Evolutionary conservation across 2,329 filamentous ascomycete species (phyloP), one percentile per base, ranked within the genome.

Genomic region (Colletotrichum zoysiae): DNA sequence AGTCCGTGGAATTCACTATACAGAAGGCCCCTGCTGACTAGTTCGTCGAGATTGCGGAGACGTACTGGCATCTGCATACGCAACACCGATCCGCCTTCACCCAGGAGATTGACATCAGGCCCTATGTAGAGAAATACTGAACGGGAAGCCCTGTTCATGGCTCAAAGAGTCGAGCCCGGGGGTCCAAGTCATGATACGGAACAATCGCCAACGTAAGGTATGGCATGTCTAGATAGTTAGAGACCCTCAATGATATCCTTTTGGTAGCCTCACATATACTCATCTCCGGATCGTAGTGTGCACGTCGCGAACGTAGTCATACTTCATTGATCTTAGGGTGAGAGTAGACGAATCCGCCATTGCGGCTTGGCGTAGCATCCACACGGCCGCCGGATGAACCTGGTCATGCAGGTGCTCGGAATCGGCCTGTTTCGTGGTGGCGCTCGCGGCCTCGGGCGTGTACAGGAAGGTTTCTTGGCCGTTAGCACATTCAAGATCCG

Each of bases 21-120:
- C 75, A 57, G 38, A 69, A 38, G 5, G 42, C 26, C 33, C 20
- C 71, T 67, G 26, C 50, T 69, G 51, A 75, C 74, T 35, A 63
- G 57, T 51, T 16, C 64, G n/a, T 44, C 23, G 57, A 95, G 90
- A 97, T 97, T 85, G 94, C 94, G 14, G 93, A 97, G 75, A 88
- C 89, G 14, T 97, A 97, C 78, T 97, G 94, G 93, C 85, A 91
- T 78, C 79, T 97, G 77, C 94, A 97, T 78, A 92, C 90, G 0
- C 94, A 97, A 83, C 92, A 91, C 42, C 87, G 89, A 75, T 93
- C 92, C 7, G 90, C 90, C 2, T 97, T 95, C 77, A 95, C 93
- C 0, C 93, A 93, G 78, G 93, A 97, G 82, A 81, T 97, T 76
- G 94, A 97, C 81, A 83, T 95, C 40, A 86, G 94, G 74, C 94